A percentile compares a stretch with the other conserved stretches of the same genome.
Conservation (phyloP, 441 rosid species). For the Corymbia calophylla region DNA sequence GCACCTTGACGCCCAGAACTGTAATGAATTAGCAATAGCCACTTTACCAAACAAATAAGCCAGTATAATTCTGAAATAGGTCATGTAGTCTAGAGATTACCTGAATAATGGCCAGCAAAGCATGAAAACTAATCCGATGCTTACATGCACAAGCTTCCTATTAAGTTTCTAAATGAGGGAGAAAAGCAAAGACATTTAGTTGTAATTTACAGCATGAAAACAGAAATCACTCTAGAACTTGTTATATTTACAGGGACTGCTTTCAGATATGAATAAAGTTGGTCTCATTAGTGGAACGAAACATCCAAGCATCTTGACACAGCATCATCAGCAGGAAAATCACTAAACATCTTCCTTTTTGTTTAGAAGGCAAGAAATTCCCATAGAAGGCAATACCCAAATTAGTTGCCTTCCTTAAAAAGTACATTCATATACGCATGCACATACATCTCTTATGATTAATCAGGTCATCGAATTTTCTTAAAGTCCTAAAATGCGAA, state of each 20-base stretch:
- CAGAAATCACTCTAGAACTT: neutral
- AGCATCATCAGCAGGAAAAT: neutral
- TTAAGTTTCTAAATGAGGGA: conserved; percentile 61
- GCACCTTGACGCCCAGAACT: conserved; percentile 79
- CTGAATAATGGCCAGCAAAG: conserved; percentile 98
- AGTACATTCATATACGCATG: neutral
- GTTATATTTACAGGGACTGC: neutral
- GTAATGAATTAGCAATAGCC: conserved; percentile 12
- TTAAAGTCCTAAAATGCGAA: neutral
- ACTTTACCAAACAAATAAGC: conserved; percentile 1
- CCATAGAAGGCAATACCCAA: neutral
- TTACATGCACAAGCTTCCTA: conserved; percentile 36
- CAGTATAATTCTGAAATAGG: neutral
- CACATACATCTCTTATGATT: neutral
- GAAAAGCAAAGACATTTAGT: neutral
- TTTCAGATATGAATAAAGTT: neutral
- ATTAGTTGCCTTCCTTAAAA: neutral
- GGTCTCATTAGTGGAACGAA: neutral
- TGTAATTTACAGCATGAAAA: neutral
- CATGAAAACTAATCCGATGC: conserved; percentile 79
- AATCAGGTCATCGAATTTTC: neutral
- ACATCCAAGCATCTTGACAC: neutral
- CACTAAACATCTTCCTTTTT: neutral
- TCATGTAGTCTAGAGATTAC: conserved; percentile 28
- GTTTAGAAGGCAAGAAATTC: neutral